Percentiles rank a stretch among this genome's conserved stretches.
Conservation (phyloP, 164 flowering plant species). For the Macadamia tetraphylla region DNA sequence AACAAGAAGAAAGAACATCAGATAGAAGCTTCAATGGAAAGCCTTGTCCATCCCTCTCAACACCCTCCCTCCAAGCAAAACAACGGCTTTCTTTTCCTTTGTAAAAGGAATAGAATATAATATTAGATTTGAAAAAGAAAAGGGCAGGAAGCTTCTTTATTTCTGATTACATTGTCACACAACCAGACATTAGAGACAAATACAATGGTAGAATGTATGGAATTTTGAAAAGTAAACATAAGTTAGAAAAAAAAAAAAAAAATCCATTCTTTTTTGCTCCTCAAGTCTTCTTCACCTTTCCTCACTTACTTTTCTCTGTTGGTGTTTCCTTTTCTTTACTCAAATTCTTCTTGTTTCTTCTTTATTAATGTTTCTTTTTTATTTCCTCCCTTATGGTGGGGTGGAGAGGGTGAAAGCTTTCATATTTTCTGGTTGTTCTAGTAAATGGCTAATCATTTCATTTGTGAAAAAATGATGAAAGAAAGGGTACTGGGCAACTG, state of each 20-base stretch:
- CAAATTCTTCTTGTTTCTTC: not conserved
- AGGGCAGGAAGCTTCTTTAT: slow-evolving; percentile 15
- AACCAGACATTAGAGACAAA: slow-evolving; percentile 8
- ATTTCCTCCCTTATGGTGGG: not conserved
- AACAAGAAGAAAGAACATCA: slow-evolving; percentile 5
- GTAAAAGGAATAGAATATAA: slow-evolving; percentile 2
- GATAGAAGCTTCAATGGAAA: slow-evolving; percentile 18
- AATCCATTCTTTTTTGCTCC: not conserved
- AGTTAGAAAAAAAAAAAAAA: not conserved
- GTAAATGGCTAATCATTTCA: slow-evolving; percentile 47
- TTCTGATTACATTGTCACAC: slow-evolving; percentile 6
- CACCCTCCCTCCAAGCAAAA: not conserved
- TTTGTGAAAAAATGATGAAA: slow-evolving; percentile 46
- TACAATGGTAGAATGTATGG: slow-evolving; percentile 13
- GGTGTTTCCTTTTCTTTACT: not conserved
- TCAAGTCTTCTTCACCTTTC: not conserved
- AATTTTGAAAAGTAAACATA: slow-evolving; percentile 1
- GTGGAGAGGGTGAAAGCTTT: not conserved
- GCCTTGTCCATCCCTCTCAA: not conserved
- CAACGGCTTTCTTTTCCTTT: slow-evolving; percentile 6
- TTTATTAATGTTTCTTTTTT: not conserved
- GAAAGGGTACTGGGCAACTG: slow-evolving; percentile 17
- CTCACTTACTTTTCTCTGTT: not conserved
- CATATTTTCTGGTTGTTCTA: slow-evolving; percentile 21
- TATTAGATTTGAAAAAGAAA: slow-evolving; percentile 2